Evolutionary conservation across 1,139 yeast species (phyloP).

Genomic region (Arxiozyma bovina): DNA sequence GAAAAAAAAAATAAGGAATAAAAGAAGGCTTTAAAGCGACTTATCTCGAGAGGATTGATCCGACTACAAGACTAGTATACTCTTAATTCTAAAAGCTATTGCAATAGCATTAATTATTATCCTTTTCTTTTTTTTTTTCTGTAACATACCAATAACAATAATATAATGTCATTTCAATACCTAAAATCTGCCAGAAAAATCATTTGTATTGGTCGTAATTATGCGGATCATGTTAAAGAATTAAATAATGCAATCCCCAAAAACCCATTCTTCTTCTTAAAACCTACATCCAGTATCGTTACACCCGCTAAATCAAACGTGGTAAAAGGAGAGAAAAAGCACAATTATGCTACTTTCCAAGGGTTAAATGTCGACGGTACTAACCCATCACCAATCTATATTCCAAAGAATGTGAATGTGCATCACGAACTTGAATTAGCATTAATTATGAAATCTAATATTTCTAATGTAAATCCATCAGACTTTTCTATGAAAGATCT

Average conservation of each 20-base stretch:
- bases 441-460: slow-evolving; percentile 53
- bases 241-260: slow-evolving; percentile 70
- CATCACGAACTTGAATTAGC: slow-evolving; percentile 96
- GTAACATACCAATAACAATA: neutral
- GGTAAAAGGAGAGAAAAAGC: neutral
- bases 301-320: slow-evolving; percentile 22
- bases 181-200: slow-evolving; percentile 65
- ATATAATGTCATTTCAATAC: slow-evolving; percentile 40
- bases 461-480: slow-evolving; percentile 52
- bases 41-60: too few relatives aligned
- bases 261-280: slow-evolving; percentile 84
- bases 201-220: slow-evolving; percentile 92
- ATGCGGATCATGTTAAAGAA: slow-evolving; percentile 89
- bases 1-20: too few relatives aligned
- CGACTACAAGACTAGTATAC: too few relatives aligned
- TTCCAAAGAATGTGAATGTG: slow-evolving; percentile 72
- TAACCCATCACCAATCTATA: slow-evolving; percentile 59
- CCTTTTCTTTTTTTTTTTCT: too few relatives aligned
- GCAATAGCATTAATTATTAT: too few relatives aligned
- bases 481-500: slow-evolving; percentile 60
- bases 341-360: slow-evolving; percentile 1
- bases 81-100: too few relatives aligned
- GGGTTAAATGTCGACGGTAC: slow-evolving; percentile 26
- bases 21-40: too few relatives aligned
- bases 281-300: slow-evolving; percentile 66